Percentiles rank a stretch among this genome's conserved stretches.
Evolutionary conservation across 441 rosid species (phyloP).

Genomic region (Aleurites moluccanus): DNA sequence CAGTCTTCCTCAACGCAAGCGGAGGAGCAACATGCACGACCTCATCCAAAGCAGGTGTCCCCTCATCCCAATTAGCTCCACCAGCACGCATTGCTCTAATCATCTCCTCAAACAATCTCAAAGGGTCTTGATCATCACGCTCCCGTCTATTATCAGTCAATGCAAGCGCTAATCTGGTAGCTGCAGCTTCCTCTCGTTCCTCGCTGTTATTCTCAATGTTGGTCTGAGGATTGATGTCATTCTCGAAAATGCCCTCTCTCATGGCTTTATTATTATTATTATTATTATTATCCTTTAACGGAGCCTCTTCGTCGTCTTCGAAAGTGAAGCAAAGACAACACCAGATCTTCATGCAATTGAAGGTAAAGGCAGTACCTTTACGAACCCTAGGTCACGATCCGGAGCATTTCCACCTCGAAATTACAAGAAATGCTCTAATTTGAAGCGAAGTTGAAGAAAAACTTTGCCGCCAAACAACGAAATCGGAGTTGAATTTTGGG

Average conservation of each 20-base stretch:
- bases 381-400: slow-evolving; percentile 61
- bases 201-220: slow-evolving; percentile 29
- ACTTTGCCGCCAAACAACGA: slow-evolving; percentile 17
- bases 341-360: slow-evolving; percentile 84
- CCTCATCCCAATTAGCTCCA: slow-evolving; percentile 30
- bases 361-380: slow-evolving; percentile 20
- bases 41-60: slow-evolving; percentile 15
- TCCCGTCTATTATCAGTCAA: slow-evolving; percentile 9
- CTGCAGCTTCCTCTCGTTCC: slow-evolving; percentile 23
- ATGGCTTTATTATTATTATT: slow-evolving; percentile 26
- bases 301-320: slow-evolving; percentile 37
- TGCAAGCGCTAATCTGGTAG: slow-evolving; percentile 22
- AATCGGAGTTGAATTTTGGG: not conserved
- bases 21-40: slow-evolving; percentile 11
- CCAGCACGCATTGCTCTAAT: slow-evolving; percentile 34
- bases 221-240: slow-evolving; percentile 33
- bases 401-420: slow-evolving; percentile 30
- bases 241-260: slow-evolving; percentile 36
- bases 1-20: slow-evolving; percentile 28
- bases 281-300: not conserved
- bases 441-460: slow-evolving; percentile 22
- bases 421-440: slow-evolving; percentile 22
- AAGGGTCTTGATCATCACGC: slow-evolving; percentile 21
- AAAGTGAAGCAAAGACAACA: slow-evolving; percentile 60
- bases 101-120: slow-evolving; percentile 42